Conservation (phyloP, 1,284 basidiomycete species). For the Rhodotorula sp. region DNA sequence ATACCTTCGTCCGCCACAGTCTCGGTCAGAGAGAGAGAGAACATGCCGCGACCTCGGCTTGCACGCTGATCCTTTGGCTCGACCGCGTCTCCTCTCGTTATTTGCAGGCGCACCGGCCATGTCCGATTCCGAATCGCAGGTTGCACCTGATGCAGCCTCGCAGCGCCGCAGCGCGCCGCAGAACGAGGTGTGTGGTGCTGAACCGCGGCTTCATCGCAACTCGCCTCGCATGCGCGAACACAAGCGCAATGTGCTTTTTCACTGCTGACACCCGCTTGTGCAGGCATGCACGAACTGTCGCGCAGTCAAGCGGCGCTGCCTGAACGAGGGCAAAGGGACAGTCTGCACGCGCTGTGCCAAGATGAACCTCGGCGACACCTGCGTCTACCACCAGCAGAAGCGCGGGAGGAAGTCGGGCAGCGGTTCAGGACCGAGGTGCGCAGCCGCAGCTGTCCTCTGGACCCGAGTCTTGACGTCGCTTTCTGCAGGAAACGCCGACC, state of each 20-base stretch:
- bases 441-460: too few species aligned
- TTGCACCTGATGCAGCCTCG: too few species aligned
- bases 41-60: background rate
- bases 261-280: background rate
- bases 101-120: background rate
- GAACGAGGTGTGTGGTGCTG: background rate
- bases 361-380: slow-evolving; percentile 1
- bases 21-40: too few species aligned
- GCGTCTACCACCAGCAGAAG: slow-evolving; percentile 17
- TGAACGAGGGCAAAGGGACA: slow-evolving; percentile 7
- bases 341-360: slow-evolving; percentile 11
- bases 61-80: background rate
- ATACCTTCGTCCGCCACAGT: background rate
- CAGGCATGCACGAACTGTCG: slow-evolving; percentile 15
- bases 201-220: background rate
- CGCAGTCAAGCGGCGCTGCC: slow-evolving; percentile 20
- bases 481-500: too few species aligned
- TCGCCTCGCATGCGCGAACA: too few species aligned
- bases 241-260: too few species aligned
- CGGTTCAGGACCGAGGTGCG: background rate
- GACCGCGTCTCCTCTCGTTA: background rate
- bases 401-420: slow-evolving; percentile 15
- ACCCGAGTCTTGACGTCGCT: background rate
- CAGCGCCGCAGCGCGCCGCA: background rate
- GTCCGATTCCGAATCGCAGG: background rate